phyloP scores from a whole-genome alignment of 2,329 filamentous ascomycete genomes.

The Colletotrichum siamense region DNA sequence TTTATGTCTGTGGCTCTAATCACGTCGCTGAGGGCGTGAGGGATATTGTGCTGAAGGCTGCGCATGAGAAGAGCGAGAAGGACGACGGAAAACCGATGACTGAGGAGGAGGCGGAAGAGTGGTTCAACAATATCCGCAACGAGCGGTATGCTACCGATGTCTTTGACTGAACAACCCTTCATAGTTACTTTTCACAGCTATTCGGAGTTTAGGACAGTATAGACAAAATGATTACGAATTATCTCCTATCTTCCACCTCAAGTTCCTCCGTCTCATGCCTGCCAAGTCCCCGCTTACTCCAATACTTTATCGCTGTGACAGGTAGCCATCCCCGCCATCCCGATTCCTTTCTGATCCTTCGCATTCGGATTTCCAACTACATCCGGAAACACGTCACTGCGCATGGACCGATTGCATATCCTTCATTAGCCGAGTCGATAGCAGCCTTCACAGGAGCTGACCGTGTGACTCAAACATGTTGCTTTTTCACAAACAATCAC shows the following conservation, averaged over 20 bases:
- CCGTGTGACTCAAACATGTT: neutral
- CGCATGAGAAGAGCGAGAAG: constrained; percentile 28
- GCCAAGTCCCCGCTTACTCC: neutral
- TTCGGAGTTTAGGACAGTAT: neutral
- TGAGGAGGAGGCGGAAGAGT: constrained; percentile 43
- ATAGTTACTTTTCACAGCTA: neutral
- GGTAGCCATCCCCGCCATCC: neutral
- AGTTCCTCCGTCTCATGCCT: neutral
- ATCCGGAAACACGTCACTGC: neutral
- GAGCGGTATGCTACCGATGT: constrained; percentile 66
- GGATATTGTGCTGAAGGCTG: constrained; percentile 28
- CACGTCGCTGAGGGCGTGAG: constrained; percentile 47
- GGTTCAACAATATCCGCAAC: constrained; percentile 57
- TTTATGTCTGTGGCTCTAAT: constrained; percentile 67
- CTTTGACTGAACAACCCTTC: constrained; percentile 51
- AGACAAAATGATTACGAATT: neutral
- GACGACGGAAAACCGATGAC: constrained; percentile 29
- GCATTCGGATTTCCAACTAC: neutral
- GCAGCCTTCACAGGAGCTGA: neutral
- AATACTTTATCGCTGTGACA: neutral
- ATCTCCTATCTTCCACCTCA: neutral
- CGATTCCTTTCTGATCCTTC: neutral
- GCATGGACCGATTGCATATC: neutral
- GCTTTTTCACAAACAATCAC: neutral
- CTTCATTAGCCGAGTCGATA: neutral